Base-by-base conservation (phyloP, 169 alveolate genomes). In the Plasmodium gonderi region DNA sequence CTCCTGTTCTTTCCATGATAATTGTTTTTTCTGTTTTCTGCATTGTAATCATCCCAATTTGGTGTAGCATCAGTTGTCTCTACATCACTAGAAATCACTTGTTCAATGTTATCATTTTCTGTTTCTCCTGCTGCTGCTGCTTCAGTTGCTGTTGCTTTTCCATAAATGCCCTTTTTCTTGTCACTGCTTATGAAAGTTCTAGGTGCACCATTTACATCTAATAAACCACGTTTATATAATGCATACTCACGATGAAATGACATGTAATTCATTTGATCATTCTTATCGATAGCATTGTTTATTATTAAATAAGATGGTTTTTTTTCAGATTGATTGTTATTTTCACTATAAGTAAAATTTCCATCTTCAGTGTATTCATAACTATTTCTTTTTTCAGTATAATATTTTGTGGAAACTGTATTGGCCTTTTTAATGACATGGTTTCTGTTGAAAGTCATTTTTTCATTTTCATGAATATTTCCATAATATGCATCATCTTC, bases 351-450 rank as follows among this genome's bases (percentile, higher is more conserved):
- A 17, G 36, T n/a, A n/a, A 76, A 80, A 14, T 2, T 65, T 14
- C 42, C 17, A 29, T 80, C 79, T 7, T 80, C 65, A 26, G 29
- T 64, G 60, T n/a, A 64, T 38, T 64, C 72, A 80, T 80, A 44
- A 65, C 33, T 7, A 26, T 78, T 78, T 31, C 40, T 0, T 31
- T 78, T 0, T 60, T 80, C 79, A 3, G 11, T 80, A 65, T 31
- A 60, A 42, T 33, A 80, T 60, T 64, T 80, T 33, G 91, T 67
- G 23, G 36, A 64, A 80, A 64, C 8, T 4, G 67, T 44, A 40
- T 65, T 80, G 42, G 20, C 14, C 6, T 40, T 80, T 65, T 33
- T 40, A 20, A 12, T 40, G 29, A 29, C 26, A n/a, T 49, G 11
- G 33, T 45, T 42, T 54, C 47, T 80, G 47, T 64, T 33, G 14